Conservation (phyloP, 768 basidiomycete genomes). For the Phylloporus rhodoxanthus region DNA sequence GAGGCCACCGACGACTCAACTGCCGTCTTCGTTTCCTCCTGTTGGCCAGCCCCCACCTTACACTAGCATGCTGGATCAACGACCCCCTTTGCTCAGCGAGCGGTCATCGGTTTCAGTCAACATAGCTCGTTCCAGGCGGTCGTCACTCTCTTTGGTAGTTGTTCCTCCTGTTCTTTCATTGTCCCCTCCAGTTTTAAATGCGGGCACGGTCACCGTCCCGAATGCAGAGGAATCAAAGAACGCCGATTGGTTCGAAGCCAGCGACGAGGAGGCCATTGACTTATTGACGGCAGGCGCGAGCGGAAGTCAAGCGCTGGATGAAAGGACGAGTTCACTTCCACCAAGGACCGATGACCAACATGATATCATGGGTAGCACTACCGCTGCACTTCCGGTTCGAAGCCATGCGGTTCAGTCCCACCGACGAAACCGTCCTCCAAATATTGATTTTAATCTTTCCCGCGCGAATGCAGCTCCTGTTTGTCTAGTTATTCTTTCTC, state of each 20-base stretch:
- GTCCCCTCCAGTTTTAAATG: conserved; percentile 37
- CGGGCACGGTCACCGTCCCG: conserved; percentile 25
- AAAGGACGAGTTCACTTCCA: conserved; percentile 61
- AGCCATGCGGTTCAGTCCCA: conserved; percentile 27
- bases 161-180: conserved; percentile 30
- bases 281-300: conserved; percentile 75
- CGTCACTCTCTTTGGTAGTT: conserved; percentile 59
- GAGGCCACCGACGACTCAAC: conserved; percentile 22
- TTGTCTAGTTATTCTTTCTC: conserved; percentile 48
- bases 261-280: conserved; percentile 85
- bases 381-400: conserved; percentile 25
- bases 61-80: conserved; percentile 27
- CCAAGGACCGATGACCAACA: conserved; percentile 25
- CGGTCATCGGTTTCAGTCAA: conserved; percentile 40
- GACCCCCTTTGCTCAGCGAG: conserved; percentile 35
- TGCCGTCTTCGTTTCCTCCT: conserved; percentile 22
- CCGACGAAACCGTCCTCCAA: conserved; percentile 57
- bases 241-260: conserved; percentile 69
- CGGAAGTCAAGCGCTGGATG: conserved; percentile 76
- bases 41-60: conserved; percentile 69
- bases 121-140: conserved; percentile 41
- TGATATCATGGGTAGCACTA: conserved; percentile 12
- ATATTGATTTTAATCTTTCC: conserved; percentile 55
- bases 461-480: conserved; percentile 29
- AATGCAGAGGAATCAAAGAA: conserved; percentile 43